These are phyloP conservation scores for Tricholoma sp. DNA, from an alignment of 768 basidiomycete genomes.

Conservation along the genomic window DNA sequence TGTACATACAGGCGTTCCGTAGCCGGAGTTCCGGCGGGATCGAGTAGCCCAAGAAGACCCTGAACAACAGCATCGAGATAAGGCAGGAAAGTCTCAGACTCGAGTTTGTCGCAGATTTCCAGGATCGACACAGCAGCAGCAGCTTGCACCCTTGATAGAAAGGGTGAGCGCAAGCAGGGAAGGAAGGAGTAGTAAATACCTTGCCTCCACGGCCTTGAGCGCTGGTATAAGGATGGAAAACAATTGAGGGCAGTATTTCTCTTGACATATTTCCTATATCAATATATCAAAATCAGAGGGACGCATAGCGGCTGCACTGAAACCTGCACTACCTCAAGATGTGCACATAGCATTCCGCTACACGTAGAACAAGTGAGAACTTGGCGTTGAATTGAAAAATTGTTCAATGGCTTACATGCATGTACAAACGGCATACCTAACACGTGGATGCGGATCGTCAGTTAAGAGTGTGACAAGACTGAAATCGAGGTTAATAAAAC, in stretches of 20 bases:
- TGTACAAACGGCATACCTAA: slow-evolving; percentile 76
- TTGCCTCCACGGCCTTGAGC: slow-evolving; percentile 67
- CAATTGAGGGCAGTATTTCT: slow-evolving; percentile 54
- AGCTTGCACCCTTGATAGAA: slow-evolving; percentile 59
- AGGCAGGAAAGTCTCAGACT: slow-evolving; percentile 61
- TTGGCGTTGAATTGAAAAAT: neutral
- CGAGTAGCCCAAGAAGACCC: slow-evolving; percentile 60
- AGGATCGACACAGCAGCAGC: slow-evolving; percentile 85
- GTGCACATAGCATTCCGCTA: slow-evolving; percentile 85
- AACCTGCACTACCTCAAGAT: slow-evolving; percentile 55
- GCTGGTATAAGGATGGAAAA: slow-evolving; percentile 68
- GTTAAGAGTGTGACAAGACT: slow-evolving; percentile 77
- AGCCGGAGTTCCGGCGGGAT: too few species aligned
- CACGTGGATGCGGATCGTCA: slow-evolving; percentile 70
- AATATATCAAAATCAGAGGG: too few species aligned
- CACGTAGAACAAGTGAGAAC: neutral
- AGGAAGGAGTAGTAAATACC: slow-evolving; percentile 33
- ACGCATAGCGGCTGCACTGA: slow-evolving; percentile 43
- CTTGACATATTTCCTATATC: slow-evolving; percentile 48
- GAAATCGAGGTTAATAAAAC: too few species aligned
- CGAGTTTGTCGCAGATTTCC: slow-evolving; percentile 87
- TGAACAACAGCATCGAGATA: slow-evolving; percentile 82
- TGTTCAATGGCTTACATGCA: slow-evolving; percentile 55
- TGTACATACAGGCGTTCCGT: slow-evolving; percentile 65
- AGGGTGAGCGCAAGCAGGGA: neutral